A percentile compares a stretch with the other conserved stretches of the same genome.
Evolutionary conservation across 2,329 filamentous ascomycete genomes (phyloP).

Genomic region (Alternaria triticina): DNA sequence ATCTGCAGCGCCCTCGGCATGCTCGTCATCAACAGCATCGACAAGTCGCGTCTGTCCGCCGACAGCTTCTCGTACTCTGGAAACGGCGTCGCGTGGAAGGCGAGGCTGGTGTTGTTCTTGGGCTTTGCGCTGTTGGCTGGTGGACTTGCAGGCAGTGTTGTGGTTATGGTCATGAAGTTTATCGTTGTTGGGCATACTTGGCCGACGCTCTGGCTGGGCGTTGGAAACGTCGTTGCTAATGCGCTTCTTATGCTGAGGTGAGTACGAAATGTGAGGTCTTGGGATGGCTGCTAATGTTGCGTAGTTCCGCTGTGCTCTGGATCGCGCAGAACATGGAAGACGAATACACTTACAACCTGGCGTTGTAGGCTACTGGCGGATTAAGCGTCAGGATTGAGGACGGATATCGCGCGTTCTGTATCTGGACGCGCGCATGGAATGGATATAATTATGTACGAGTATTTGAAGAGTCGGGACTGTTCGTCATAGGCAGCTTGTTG

Average conservation of each 20-base stretch:
- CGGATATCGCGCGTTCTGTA: background rate
- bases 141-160: slow-evolving; percentile 70
- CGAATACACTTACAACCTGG: slow-evolving; percentile 73
- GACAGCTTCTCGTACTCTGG: slow-evolving; percentile 71
- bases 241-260: slow-evolving; percentile 71
- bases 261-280: slow-evolving; percentile 26
- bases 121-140: slow-evolving; percentile 73
- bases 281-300: slow-evolving; percentile 24
- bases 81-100: slow-evolving; percentile 73
- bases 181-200: slow-evolving; percentile 65
- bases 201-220: slow-evolving; percentile 70
- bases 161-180: slow-evolving; percentile 72
- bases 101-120: slow-evolving; percentile 70
- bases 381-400: rapidly evolving
- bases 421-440: background rate
- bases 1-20: slow-evolving; percentile 74
- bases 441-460: slow-evolving; percentile 9
- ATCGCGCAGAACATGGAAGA: slow-evolving; percentile 76
- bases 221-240: slow-evolving; percentile 71
- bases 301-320: slow-evolving; percentile 69
- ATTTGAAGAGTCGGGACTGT: background rate
- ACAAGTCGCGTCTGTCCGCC: slow-evolving; percentile 68
- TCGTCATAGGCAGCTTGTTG: background rate
- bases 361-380: slow-evolving; percentile 53
- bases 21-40: slow-evolving; percentile 75